Evolutionary conservation across 2,329 filamentous ascomycete genomes (phyloP), one percentile per base, ranked within the genome.

Genomic region (Sarocladiaceae sp.): DNA sequence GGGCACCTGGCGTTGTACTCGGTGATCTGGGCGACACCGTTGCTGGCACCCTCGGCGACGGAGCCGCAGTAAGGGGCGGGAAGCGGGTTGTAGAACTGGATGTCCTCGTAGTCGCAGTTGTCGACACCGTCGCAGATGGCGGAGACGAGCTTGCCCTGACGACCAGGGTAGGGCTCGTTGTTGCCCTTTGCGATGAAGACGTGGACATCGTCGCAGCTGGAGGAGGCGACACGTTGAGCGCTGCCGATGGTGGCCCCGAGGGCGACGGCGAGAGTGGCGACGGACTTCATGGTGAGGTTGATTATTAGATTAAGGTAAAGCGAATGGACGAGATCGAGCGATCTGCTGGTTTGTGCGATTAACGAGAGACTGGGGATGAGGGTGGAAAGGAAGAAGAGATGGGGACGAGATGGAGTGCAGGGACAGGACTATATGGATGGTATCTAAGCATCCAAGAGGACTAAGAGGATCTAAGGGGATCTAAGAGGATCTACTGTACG

Each of bases 1-100:
- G 67, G 66, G 45, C 66, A 71, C 13, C 55, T 54, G 50, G 60
- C 52, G 50, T 60, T 60, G 51, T 69, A 70, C 0, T 57, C 60
- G 6, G 55, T 58, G 48, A 71, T 65, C 51, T 69, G 63, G 12
- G 46, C 41, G 21, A 60, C 48, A 4, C 65, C 64, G 40, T 62
- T 62, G 31, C 48, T 50, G 7, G 55, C 55, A 2, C 67, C 67
- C 29, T 63, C 58, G 5, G 56, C 55, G 7, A 69, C 60, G 2
- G 64, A 59, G 19, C 55, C 48, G 54, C 62, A 67, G 53, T 66
- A 67, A 13, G 53, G 49, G 13, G 53, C 51, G 29, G 53, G 44
- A 10, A 56, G 45, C 10, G 54, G 53, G 29, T 43, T 33, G 41
- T 43, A 43, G 29, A 33, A 43, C 41, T 33, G 27, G 19, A 33